A percentile compares a stretch with the other conserved stretches of the same genome.
Evolutionary conservation across 163 green algal genomes (phyloP).

Genomic region (Chlorella variabilis): DNA sequence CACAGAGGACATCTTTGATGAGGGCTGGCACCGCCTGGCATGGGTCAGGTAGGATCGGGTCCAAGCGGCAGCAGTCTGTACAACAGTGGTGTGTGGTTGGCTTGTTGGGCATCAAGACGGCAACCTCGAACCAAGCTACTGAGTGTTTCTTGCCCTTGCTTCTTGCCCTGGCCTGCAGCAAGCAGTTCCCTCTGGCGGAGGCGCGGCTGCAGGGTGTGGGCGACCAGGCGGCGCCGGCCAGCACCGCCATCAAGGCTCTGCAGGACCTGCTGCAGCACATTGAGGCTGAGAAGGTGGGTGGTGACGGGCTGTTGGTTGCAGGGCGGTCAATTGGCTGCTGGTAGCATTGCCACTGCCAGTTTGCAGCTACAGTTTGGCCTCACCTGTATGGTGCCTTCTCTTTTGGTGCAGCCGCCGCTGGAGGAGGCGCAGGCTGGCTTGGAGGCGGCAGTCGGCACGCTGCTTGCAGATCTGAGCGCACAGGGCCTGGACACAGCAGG

Average conservation of each 20-base stretch:
- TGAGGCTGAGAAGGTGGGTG: background rate
- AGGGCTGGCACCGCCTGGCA: background rate
- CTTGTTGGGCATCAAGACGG: background rate
- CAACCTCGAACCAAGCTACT: no score
- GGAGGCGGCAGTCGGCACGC: background rate
- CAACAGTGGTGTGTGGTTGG: background rate
- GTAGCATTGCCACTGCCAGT: no score
- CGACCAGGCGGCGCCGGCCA: background rate
- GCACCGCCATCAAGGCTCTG: background rate
- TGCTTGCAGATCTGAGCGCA: background rate
- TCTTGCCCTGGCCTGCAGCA: background rate
- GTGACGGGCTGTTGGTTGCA: background rate
- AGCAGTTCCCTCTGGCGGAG: background rate
- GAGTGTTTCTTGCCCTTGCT: no score
- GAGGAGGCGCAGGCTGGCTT: background rate
- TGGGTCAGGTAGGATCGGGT: constrained; percentile 5
- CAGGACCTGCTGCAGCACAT: background rate
- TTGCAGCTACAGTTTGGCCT: no score
- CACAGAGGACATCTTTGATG: background rate
- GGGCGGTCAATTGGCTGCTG: no score
- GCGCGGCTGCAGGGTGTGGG: background rate
- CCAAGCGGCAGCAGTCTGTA: no score
- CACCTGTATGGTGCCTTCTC: no score
- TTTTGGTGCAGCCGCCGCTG: background rate
- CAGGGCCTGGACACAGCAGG: background rate